These are phyloP conservation scores for Annona cherimola DNA, from an alignment of 164 flowering plant species.

Conservation along the genomic window DNA sequence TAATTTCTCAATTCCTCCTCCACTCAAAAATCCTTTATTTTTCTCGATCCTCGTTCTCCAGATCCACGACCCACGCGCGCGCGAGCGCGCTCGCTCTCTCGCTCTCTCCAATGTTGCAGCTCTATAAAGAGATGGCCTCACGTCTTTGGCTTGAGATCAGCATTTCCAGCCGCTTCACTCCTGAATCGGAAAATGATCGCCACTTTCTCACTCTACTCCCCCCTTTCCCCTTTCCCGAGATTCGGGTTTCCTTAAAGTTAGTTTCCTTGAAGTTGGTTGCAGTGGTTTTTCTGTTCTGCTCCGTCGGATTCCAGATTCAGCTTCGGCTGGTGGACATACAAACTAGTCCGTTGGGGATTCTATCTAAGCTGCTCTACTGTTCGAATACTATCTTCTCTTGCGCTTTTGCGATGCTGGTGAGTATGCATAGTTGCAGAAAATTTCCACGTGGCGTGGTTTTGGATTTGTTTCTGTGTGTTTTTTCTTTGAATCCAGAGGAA, in stretches of 20 bases:
- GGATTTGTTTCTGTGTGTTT: not conserved
- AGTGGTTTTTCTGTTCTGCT: not conserved
- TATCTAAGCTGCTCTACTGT: not conserved
- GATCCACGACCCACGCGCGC: constrained; percentile 21
- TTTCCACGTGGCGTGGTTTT: not conserved
- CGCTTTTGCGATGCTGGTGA: not conserved
- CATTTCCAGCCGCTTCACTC: not conserved
- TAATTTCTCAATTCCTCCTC: not conserved
- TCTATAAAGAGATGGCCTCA: constrained; percentile 4
- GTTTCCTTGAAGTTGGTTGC: not conserved
- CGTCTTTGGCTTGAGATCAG: constrained; percentile 1
- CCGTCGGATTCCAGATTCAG: not conserved
- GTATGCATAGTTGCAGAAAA: not conserved
- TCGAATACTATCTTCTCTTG: not conserved
- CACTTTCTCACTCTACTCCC: not conserved
- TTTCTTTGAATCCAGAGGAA: not conserved
- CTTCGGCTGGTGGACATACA: not conserved
- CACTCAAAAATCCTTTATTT: not conserved
- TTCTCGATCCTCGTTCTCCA: constrained; percentile 12
- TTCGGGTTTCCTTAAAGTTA: not conserved
- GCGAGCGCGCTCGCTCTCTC: constrained; percentile 2
- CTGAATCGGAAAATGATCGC: not conserved
- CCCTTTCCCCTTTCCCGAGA: constrained; percentile 3
- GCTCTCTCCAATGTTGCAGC: constrained; percentile 11
- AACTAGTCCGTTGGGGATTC: not conserved